A percentile compares a stretch with the other conserved stretches of the same genome.
Evolutionary conservation across 805 yeast species (phyloP).

Genomic region (Candida sphagnicola): DNA sequence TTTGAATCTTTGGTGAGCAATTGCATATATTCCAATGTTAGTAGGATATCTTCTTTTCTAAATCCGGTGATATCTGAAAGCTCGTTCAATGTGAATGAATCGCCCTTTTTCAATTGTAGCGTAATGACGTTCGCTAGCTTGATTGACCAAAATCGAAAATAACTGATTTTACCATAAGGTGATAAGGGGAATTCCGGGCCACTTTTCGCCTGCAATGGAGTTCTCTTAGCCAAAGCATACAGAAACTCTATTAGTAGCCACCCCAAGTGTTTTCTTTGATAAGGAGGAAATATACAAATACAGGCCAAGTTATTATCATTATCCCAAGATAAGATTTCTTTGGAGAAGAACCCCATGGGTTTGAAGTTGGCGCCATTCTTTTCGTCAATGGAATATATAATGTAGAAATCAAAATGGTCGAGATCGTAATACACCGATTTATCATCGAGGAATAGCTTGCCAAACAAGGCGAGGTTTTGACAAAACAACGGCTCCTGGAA

Average conservation of each 20-base stretch:
- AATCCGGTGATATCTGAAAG: constrained; percentile 60
- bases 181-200: constrained; percentile 94
- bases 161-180: constrained; percentile 72
- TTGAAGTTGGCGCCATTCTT: constrained; percentile 14
- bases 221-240: constrained; percentile 58
- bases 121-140: constrained; percentile 20
- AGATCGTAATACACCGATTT: constrained; percentile 83
- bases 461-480: constrained; percentile 79
- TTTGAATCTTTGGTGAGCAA: constrained; percentile 11
- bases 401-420: constrained; percentile 75
- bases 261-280: constrained; percentile 75
- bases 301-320: constrained; percentile 82
- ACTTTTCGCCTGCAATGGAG: constrained; percentile 58
- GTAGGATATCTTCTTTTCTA: constrained; percentile 55
- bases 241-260: constrained; percentile 78
- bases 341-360: constrained; percentile 92
- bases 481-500: constrained; percentile 61
- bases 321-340: constrained; percentile 76
- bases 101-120: constrained; percentile 5
- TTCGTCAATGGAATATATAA: constrained; percentile 53
- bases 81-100: constrained; percentile 40
- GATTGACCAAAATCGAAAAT: constrained; percentile 72
- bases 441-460: constrained; percentile 83
- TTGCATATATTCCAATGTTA: constrained; percentile 56
- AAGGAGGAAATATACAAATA: constrained; percentile 88